Conservation (phyloP, 345 rosid genomes). For the Rhizophora mangle region DNA sequence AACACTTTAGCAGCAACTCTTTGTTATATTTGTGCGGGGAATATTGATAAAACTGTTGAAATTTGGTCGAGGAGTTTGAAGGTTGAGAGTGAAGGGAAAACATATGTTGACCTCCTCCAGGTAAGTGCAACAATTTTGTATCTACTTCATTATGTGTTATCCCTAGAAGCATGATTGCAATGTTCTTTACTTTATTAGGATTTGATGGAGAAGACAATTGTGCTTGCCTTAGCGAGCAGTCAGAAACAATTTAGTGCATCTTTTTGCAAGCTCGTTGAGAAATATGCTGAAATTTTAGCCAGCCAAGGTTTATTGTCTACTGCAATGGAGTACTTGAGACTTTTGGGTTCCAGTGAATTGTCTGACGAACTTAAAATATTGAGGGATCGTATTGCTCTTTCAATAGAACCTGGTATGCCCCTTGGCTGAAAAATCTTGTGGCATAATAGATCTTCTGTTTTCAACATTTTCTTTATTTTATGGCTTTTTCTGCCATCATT, state of each 20-base stretch:
- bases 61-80: constrained; percentile 92
- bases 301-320: constrained; percentile 85
- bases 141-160: constrained; percentile 7
- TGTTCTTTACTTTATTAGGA: constrained; percentile 50
- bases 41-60: constrained; percentile 97
- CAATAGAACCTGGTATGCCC: constrained; percentile 66
- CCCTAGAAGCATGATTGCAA: constrained; percentile 9
- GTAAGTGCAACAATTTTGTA: constrained; percentile 38
- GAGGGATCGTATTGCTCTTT: constrained; percentile 75
- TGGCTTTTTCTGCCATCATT: not conserved
- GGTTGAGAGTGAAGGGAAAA: constrained; percentile 59
- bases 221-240: constrained; percentile 89
- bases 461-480: not conserved
- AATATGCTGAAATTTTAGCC: constrained; percentile 94
- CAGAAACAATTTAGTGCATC: constrained; percentile 88
- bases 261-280: constrained; percentile 96
- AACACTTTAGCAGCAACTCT: constrained; percentile 88
- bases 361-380: constrained; percentile 83
- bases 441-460: not conserved
- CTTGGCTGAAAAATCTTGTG: not conserved
- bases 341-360: constrained; percentile 77
- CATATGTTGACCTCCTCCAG: constrained; percentile 93
- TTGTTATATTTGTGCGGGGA: constrained; percentile 94
- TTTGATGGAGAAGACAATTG: constrained; percentile 98
- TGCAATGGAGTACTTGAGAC: constrained; percentile 92